These are phyloP conservation scores for Hyaloscypha bicolor DNA, from an alignment of 495 filamentous ascomycete genomes.

Conservation along the genomic window DNA sequence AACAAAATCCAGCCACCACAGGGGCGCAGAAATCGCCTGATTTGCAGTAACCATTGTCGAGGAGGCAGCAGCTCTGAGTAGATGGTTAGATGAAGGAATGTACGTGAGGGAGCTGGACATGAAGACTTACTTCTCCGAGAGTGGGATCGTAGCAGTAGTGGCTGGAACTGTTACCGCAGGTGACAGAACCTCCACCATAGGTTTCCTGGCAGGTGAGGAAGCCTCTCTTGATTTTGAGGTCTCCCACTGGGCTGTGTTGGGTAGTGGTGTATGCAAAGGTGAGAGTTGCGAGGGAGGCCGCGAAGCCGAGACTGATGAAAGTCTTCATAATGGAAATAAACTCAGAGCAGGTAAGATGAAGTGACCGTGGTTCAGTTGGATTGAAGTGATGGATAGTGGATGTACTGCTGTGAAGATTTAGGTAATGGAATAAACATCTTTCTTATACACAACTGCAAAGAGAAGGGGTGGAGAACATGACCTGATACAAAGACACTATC, in stretches of 20 bases:
- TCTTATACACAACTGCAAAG: neutral
- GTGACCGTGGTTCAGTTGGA: constrained; percentile 1
- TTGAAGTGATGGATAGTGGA: neutral
- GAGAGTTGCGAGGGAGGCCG: constrained; percentile 23
- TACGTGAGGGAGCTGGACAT: neutral
- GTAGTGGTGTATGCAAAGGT: constrained; percentile 35
- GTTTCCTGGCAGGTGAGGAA: constrained; percentile 15
- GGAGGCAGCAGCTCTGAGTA: constrained; percentile 18
- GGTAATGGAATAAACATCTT: neutral
- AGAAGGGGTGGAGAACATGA: neutral
- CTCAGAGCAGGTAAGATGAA: neutral
- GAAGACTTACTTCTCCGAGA: constrained; percentile 11
- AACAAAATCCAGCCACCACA: constrained; percentile 11
- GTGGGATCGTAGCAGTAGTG: constrained; percentile 25
- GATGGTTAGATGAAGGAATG: neutral
- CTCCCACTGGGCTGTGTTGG: neutral
- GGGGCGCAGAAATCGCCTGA: constrained; percentile 20
- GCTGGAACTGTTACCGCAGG: constrained; percentile 11
- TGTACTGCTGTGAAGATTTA: neutral
- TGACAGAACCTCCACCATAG: constrained; percentile 18
- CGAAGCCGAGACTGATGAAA: constrained; percentile 6
- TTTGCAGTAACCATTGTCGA: constrained; percentile 25
- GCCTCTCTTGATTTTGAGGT: constrained; percentile 2
- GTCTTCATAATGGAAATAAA: constrained; percentile 8
- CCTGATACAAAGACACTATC: neutral